A percentile compares a stretch with the other conserved stretches of the same genome.
phyloP scores from a whole-genome alignment of 2,329 filamentous ascomycete species.

The Apiospora marii region DNA sequence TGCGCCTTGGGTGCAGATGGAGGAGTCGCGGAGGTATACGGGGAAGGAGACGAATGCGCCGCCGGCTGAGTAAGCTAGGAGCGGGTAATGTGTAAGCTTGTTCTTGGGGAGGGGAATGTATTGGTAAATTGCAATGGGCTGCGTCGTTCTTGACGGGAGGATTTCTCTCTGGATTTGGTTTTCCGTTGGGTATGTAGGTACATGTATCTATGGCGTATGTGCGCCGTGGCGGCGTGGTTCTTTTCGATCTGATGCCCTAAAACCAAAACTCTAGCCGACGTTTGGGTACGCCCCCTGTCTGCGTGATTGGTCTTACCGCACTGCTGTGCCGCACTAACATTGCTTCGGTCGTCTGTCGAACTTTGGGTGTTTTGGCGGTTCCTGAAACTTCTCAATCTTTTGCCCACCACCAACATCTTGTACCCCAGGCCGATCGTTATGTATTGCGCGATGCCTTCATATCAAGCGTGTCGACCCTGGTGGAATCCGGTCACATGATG shows the following conservation, averaged over 20 bases:
- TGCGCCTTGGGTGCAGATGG: conserved; percentile 42
- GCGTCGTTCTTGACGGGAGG: neutral
- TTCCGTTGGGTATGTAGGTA: too few species aligned
- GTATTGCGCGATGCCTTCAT: too few species aligned
- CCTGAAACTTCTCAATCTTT: too few species aligned
- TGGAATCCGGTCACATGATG: too few species aligned
- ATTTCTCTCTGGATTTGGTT: neutral
- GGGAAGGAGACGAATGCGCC: conserved; percentile 39
- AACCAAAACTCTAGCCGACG: neutral
- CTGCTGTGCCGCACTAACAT: neutral
- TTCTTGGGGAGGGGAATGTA: neutral
- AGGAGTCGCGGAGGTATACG: conserved; percentile 33
- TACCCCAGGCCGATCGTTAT: too few species aligned
- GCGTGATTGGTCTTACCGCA: neutral
- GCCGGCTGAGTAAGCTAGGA: neutral
- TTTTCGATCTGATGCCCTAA: neutral
- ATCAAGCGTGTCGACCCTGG: neutral
- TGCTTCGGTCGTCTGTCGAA: too few species aligned
- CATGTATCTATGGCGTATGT: neutral
- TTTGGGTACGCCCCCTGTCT: neutral
- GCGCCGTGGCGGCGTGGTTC: neutral
- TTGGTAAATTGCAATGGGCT: neutral
- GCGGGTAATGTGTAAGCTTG: neutral
- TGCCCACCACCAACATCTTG: too few species aligned
- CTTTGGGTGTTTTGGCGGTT: too few species aligned